Conservation (phyloP, 345 rosid genomes). For the thale cress (Arabidopsis thaliana) region TAIR10.1 NC_003074.8:2463501-2464000, state of each 20-base stretch:
- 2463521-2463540: neutral
- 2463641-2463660: neutral
- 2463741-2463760: constrained; percentile 13
- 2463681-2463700: constrained; percentile 37
- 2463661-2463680: constrained; percentile 34
- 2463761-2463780: constrained; percentile 10
- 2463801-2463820: constrained; percentile 9
- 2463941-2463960: constrained; percentile 24
- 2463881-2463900: neutral
- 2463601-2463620: neutral
- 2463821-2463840: constrained; percentile 32
- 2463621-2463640: neutral
- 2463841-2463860: constrained; percentile 36
- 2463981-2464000: neutral
- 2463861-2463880: constrained; percentile 5
- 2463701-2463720: constrained; percentile 33
- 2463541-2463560: neutral
- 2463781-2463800: neutral
- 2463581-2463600: neutral
- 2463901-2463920: neutral
- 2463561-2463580: constrained; percentile 11
- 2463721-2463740: constrained; percentile 13
- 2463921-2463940: constrained; percentile 7
- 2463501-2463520: neutral
- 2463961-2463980: constrained; percentile 16